Evolutionary conservation across 106 monocot species (phyloP).

Genomic region (Xerophyta viscosa): DNA sequence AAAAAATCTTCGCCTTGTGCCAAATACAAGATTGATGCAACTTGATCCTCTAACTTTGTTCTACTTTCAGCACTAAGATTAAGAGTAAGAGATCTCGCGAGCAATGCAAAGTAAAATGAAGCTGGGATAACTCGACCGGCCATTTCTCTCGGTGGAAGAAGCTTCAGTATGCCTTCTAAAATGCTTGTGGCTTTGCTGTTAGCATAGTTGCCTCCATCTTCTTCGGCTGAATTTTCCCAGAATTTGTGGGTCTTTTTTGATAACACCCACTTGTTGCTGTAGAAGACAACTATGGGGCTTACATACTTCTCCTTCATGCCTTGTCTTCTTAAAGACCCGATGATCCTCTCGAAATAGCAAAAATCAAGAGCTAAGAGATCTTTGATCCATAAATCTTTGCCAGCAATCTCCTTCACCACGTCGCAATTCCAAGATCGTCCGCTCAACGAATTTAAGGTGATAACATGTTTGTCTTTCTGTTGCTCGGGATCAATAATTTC

Average conservation of each 20-base stretch:
- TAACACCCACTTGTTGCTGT: constrained; percentile 79
- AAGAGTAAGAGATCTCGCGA: constrained; percentile 35
- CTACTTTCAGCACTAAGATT: constrained; percentile 23
- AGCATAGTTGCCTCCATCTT: constrained; percentile 18
- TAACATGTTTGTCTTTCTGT: constrained; percentile 16
- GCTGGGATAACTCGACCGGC: constrained; percentile 32
- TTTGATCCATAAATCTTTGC: constrained; percentile 57
- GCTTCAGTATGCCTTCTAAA: constrained; percentile 47
- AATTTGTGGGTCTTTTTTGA: constrained; percentile 52
- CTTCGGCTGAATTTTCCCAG: constrained; percentile 27
- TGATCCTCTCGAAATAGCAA: constrained; percentile 53
- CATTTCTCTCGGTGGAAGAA: constrained; percentile 37
- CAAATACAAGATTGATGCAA: constrained; percentile 42
- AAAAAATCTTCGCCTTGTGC: constrained; percentile 53
- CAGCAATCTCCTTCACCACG: constrained; percentile 35
- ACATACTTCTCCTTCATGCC: constrained; percentile 92
- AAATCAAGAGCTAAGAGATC: constrained; percentile 75
- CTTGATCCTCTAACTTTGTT: constrained; percentile 31
- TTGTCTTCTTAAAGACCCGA: constrained; percentile 58
- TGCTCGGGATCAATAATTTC: constrained; percentile 82
- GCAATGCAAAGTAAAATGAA: constrained; percentile 63
- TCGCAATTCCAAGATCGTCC: constrained; percentile 45
- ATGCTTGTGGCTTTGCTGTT: constrained; percentile 24
- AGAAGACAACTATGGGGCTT: constrained; percentile 57
- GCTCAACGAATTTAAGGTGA: constrained; percentile 22